Conservation (phyloP, 257 asterid genomes). For the Nicotiana sylvestris region DNA sequence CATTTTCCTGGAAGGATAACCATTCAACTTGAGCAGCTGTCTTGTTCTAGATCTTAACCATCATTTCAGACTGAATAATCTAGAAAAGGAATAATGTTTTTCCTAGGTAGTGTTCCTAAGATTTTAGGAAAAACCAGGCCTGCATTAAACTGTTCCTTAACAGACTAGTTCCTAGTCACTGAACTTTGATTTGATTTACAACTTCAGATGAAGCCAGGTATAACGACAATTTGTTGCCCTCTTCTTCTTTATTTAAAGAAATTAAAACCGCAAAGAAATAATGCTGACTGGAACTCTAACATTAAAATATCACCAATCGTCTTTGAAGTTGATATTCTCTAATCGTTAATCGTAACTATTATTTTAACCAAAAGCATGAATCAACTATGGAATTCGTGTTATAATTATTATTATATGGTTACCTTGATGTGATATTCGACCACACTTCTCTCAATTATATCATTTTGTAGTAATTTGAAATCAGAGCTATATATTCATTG, state of each 20-base stretch:
- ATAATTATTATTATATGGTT: not conserved
- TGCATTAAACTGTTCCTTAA: not conserved
- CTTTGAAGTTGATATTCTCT: not conserved
- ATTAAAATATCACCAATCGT: not conserved
- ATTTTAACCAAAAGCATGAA: not conserved
- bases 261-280: not conserved
- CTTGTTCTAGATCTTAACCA: not conserved
- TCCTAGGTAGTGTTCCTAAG: not conserved
- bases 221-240: conserved; percentile 21
- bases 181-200: not conserved
- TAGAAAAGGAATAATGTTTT: not conserved
- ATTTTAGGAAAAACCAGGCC: not conserved
- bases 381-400: not conserved
- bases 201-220: conserved; percentile 10
- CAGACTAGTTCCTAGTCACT: not conserved
- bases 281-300: not conserved
- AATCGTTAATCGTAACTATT: not conserved
- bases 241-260: not conserved
- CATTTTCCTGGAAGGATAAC: not conserved
- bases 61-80: not conserved
- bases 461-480: too few relatives aligned
- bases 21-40: not conserved
- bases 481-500: too few relatives aligned
- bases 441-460: not conserved
- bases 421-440: not conserved